phyloP scores from a whole-genome alignment of 345 rosid genomes.

The Arabidopsis suecica region DNA sequence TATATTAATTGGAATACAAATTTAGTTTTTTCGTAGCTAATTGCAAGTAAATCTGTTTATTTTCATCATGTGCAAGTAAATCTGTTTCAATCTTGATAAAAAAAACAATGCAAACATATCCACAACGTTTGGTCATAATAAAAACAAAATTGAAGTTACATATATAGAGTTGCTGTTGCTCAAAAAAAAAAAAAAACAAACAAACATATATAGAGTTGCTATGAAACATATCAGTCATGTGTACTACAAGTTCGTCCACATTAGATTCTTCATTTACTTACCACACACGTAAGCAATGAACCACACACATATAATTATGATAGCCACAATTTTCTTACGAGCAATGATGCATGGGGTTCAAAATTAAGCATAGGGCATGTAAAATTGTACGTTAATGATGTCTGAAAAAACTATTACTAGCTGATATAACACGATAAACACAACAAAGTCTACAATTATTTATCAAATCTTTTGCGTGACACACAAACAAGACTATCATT shows the following conservation, averaged over 20 bases:
- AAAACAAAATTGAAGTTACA: too few relatives aligned
- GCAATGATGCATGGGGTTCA: not conserved
- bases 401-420: not conserved
- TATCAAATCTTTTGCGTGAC: not conserved
- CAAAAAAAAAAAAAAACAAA: too few relatives aligned
- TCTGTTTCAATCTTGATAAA: too few relatives aligned
- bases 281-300: not conserved
- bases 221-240: too few relatives aligned
- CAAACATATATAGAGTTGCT: too few relatives aligned
- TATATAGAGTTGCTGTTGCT: too few relatives aligned
- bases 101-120: too few relatives aligned
- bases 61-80: too few relatives aligned
- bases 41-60: too few relatives aligned
- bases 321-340: not conserved
- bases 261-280: constrained; percentile 2
- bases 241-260: constrained; percentile 9
- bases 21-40: not conserved
- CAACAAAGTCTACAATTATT: not conserved
- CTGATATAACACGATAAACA: not conserved
- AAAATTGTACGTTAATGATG: not conserved
- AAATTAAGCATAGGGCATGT: not conserved
- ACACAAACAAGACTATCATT: constrained; percentile 2
- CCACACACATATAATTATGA: not conserved
- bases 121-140: too few relatives aligned
- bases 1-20: not conserved